Evolutionary conservation across 306 rosid genomes (phyloP).

Genomic region (Trifolium dubium): DNA sequence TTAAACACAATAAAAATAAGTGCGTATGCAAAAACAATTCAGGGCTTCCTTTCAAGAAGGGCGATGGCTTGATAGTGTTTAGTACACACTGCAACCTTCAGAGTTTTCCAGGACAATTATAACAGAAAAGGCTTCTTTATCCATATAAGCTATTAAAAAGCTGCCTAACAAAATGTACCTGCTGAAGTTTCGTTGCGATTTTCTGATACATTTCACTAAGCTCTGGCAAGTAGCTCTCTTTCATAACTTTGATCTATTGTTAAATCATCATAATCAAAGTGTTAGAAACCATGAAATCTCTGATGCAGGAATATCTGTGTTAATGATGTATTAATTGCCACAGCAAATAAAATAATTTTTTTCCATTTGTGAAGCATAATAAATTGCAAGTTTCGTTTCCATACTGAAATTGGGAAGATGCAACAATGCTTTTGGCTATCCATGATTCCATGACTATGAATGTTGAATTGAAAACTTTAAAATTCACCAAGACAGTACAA

Average conservation of each 20-base stretch:
- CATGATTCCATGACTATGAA: neutral
- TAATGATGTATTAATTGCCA: constrained; percentile 16
- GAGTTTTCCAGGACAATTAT: constrained; percentile 14
- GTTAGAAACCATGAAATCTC: constrained; percentile 31
- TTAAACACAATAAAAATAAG: constrained; percentile 29
- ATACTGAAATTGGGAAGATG: constrained; percentile 12
- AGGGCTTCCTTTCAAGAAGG: too few relatives aligned
- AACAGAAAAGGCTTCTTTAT: constrained; percentile 21
- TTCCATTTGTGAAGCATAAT: constrained; percentile 23
- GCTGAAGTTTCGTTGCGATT: constrained; percentile 68
- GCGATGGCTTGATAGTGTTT: too few relatives aligned
- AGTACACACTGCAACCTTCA: too few relatives aligned
- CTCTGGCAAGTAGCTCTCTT: constrained; percentile 71
- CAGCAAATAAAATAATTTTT: neutral
- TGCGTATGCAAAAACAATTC: constrained; percentile 15
- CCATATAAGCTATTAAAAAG: constrained; percentile 17
- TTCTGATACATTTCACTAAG: constrained; percentile 75
- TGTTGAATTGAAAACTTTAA: constrained; percentile 34
- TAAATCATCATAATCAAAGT: constrained; percentile 38
- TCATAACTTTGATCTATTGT: constrained; percentile 74
- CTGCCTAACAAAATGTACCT: constrained; percentile 54
- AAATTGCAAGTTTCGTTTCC: constrained; percentile 34
- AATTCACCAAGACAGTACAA: constrained; percentile 27
- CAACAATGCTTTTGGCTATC: constrained; percentile 17
- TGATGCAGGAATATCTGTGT: constrained; percentile 16